These are phyloP conservation scores for Aspergillus kassunensis DNA, from an alignment of 495 filamentous ascomycete species.

Conservation along the genomic window DNA sequence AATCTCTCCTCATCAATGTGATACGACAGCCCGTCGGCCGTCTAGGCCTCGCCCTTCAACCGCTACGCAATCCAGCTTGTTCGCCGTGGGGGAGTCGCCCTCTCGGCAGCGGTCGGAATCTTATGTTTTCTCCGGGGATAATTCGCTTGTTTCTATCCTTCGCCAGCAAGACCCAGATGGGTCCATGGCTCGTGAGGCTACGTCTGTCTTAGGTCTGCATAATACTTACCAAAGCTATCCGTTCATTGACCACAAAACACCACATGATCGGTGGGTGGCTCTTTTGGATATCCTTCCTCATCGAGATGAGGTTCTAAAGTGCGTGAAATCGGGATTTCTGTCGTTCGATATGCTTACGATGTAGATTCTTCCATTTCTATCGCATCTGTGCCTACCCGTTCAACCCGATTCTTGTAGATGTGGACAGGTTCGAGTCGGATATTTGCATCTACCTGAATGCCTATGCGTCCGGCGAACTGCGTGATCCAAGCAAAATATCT, in stretches of 20 bases:
- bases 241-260: conserved; percentile 42
- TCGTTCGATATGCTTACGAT: background rate
- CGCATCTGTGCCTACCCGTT: conserved; percentile 46
- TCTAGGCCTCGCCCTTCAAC: background rate
- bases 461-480: conserved; percentile 27
- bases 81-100: no score
- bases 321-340: no score
- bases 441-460: conserved; percentile 43
- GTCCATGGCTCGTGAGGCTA: conserved; percentile 29
- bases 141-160: conserved; percentile 33
- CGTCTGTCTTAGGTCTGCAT: conserved; percentile 62
- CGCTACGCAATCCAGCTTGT: background rate
- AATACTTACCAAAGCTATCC: conserved; percentile 70
- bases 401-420: conserved; percentile 47
- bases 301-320: conserved; percentile 32
- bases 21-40: no score
- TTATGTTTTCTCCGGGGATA: conserved; percentile 41
- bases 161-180: conserved; percentile 53
- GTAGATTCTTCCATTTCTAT: conserved; percentile 48
- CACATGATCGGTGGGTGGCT: conserved; percentile 26
- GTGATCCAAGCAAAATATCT: conserved; percentile 15
- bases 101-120: conserved; percentile 18
- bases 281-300: conserved; percentile 29
- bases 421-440: conserved; percentile 45
- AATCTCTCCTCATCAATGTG: no score